These are phyloP conservation scores for Raffaelea arxii DNA, from an alignment of 2,329 filamentous ascomycete species.

Conservation along the genomic window DNA sequence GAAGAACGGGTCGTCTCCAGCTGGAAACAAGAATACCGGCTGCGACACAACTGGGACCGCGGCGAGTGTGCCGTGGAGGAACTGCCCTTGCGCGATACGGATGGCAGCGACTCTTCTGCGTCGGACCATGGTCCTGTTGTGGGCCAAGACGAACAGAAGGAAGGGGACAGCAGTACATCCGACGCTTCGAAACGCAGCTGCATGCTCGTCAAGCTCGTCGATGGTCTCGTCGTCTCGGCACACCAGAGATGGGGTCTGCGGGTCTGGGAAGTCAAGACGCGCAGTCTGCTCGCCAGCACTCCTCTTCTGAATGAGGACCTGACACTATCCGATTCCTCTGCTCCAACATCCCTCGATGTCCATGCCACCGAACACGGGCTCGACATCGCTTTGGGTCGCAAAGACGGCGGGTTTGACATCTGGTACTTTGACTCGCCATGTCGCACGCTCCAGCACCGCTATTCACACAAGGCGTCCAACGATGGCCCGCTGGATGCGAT, in stretches of 20 bases:
- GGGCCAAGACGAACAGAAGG: background rate
- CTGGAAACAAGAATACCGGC: slow-evolving; percentile 83
- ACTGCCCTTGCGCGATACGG: slow-evolving; percentile 35
- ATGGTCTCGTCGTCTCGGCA: slow-evolving; percentile 69
- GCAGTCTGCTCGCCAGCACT: slow-evolving; percentile 45
- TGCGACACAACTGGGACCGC: slow-evolving; percentile 83
- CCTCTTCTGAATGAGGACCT: slow-evolving; percentile 22
- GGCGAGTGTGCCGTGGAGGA: slow-evolving; percentile 75
- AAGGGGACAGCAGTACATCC: slow-evolving; percentile 26
- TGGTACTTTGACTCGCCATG: slow-evolving; percentile 47
- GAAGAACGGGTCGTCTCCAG: too few relatives aligned
- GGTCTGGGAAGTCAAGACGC: slow-evolving; percentile 65
- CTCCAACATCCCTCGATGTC: slow-evolving; percentile 57
- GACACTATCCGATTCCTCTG: slow-evolving; percentile 9
- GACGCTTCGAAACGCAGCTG: slow-evolving; percentile 14
- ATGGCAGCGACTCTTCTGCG: background rate
- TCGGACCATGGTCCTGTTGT: background rate
- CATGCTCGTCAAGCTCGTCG: slow-evolving; percentile 69
- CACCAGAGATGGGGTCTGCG: slow-evolving; percentile 61
- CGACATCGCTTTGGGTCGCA: slow-evolving; percentile 59
- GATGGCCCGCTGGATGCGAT: slow-evolving; percentile 60
- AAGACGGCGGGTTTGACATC: slow-evolving; percentile 60
- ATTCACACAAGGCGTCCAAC: slow-evolving; percentile 50
- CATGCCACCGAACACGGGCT: slow-evolving; percentile 42
- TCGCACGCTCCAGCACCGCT: slow-evolving; percentile 36